Percentiles rank a stretch among this genome's conserved stretches.
Conservation (phyloP, 169 alveolate species). For the Theileria parva region DNA sequence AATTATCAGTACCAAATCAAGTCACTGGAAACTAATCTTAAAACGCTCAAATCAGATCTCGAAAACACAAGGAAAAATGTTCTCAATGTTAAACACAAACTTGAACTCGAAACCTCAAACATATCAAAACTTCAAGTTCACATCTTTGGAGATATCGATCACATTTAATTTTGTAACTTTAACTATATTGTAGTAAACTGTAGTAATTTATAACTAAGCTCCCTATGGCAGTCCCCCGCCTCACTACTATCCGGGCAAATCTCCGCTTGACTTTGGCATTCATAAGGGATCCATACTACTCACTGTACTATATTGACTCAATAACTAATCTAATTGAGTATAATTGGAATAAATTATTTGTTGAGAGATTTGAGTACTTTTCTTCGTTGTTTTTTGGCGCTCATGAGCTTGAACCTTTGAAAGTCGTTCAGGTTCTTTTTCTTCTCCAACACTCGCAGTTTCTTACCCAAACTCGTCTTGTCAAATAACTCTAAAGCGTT, state of each 20-base stretch:
- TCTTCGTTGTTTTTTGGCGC: slow-evolving; percentile 72
- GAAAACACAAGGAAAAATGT: slow-evolving; percentile 28
- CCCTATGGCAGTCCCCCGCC: not conserved
- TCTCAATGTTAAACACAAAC: slow-evolving; percentile 25
- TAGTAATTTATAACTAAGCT: not conserved
- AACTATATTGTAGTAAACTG: not conserved
- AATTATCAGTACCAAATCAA: slow-evolving; percentile 29
- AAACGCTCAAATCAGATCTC: slow-evolving; percentile 23
- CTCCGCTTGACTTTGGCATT: no score
- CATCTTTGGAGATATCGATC: slow-evolving; percentile 61
- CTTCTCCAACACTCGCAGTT: slow-evolving; percentile 71
- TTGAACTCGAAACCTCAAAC: slow-evolving; percentile 31
- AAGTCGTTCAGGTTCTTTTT: slow-evolving; percentile 83
- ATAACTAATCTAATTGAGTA: not conserved
- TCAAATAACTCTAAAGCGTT: slow-evolving; percentile 77
- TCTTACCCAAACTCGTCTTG: slow-evolving; percentile 81
- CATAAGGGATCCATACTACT: no score
- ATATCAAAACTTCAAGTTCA: slow-evolving; percentile 31
- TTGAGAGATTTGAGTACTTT: slow-evolving; percentile 52
- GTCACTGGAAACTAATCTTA: slow-evolving; percentile 29
- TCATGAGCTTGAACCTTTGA: slow-evolving; percentile 83
- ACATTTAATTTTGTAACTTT: slow-evolving; percentile 16
- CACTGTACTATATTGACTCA: not conserved
- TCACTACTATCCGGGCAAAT: not conserved
- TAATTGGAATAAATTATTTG: not conserved